Evolutionary conservation across 2,329 filamentous ascomycete species (phyloP), one percentile per base, ranked within the genome.

Genomic region (Zopfia rhizophila): DNA sequence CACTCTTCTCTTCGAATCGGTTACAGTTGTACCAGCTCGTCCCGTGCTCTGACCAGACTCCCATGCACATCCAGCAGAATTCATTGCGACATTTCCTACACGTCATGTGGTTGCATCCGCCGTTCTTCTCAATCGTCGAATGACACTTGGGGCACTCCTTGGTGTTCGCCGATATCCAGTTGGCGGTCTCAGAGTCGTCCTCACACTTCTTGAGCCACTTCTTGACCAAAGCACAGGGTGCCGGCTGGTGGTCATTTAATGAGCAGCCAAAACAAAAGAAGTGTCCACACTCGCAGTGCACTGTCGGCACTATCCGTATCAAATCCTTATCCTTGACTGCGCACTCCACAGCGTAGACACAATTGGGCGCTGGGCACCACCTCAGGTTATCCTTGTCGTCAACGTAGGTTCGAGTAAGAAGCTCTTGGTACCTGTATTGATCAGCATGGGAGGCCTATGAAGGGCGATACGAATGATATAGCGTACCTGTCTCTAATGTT

Each of bases 1-100:
- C 94, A 56, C 90, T 96, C 80, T 94, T 97, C 76, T 97, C 94
- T 68, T 99, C 94, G 63, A 88, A 99, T 7, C 94, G 83, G 69
- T 96, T 99, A 81, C 94, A 99, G 73, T 96, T 99, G 79, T 99
- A 99, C 94, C 94, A 99, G 74, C 91, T 96, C 3, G 93, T 99
- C 53, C 94, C 94, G 69, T 99, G 94, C 73, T 99, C 94, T 1
- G 91, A 95, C 94, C 94, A 99, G 1, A 96, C 79, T 0, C 94
- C 94, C 94, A 99, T 99, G 67, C 94, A 99, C 89, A 99, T 97
- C 94, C 94, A 99, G 76, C 94, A 99, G 66, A 99, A 97, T 66
- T 97, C 92, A 66, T 97, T 87, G 65, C 91, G 91, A 77, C 92
- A 97, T 72, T 97, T 97, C 45, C 92, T 82, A 70, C 92, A 97